phyloP scores from a whole-genome alignment of 129 eudicot species.

The Sambucus nigra region DNA sequence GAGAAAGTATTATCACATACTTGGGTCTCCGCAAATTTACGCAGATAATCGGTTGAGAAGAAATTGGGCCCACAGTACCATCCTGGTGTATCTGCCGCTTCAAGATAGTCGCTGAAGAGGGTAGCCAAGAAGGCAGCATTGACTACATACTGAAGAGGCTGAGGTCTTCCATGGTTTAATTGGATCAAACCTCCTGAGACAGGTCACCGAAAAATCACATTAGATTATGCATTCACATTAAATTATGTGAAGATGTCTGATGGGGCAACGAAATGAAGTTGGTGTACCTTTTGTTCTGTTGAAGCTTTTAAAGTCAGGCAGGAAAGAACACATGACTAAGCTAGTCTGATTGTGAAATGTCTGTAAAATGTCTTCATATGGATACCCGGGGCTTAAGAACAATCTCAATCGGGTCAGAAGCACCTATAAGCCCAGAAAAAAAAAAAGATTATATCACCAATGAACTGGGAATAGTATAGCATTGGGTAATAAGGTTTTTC shows the following conservation, averaged over 20 bases:
- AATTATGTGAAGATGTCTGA: not conserved
- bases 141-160: slow-evolving; percentile 53
- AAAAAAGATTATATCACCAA: slow-evolving; percentile 4
- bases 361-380: slow-evolving; percentile 66
- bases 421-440: slow-evolving; percentile 34
- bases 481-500: not conserved
- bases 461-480: not conserved
- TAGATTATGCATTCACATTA: not conserved
- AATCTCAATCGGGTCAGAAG: slow-evolving; percentile 81
- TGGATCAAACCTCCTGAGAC: slow-evolving; percentile 43
- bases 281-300: slow-evolving; percentile 69
- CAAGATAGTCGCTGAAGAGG: slow-evolving; percentile 37
- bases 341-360: slow-evolving; percentile 82
- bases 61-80: slow-evolving; percentile 49
- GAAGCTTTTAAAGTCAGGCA: slow-evolving; percentile 59
- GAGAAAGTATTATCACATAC: slow-evolving; percentile 8
- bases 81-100: slow-evolving; percentile 45
- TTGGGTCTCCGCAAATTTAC: slow-evolving; percentile 42
- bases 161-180: slow-evolving; percentile 44
- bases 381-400: slow-evolving; percentile 90
- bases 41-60: slow-evolving; percentile 29
- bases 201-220: not conserved
- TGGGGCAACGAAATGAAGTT: not conserved
- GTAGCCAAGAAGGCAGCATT: slow-evolving; percentile 49
- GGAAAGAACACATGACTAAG: slow-evolving; percentile 69